Conservation (phyloP, 495 filamentous ascomycete species). For the Cercophora sp. region DNA sequence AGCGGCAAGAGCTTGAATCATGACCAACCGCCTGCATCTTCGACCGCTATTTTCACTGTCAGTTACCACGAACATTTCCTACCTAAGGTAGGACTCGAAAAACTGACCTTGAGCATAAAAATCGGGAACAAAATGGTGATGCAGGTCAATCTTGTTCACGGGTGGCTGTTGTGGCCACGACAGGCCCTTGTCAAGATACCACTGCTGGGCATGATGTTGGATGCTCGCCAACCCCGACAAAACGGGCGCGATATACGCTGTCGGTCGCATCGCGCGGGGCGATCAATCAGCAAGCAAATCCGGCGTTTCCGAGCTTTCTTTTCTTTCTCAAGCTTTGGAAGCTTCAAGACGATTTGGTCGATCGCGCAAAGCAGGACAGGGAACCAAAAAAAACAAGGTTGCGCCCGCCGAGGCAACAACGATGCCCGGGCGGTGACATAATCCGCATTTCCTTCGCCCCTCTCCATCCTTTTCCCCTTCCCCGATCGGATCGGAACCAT, state of each 20-base stretch:
- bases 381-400: too few species aligned
- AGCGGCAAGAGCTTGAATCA: not conserved
- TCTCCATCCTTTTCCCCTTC: too few species aligned
- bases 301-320: too few species aligned
- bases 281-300: too few species aligned
- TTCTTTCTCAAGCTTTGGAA: too few species aligned
- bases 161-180: conserved; percentile 23
- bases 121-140: conserved; percentile 41
- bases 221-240: conserved; percentile 21
- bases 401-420: too few species aligned
- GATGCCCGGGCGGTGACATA: too few species aligned
- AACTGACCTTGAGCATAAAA: conserved; percentile 38
- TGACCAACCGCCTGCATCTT: conserved; percentile 24
- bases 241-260: conserved; percentile 18
- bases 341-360: too few species aligned
- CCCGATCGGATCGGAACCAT: too few species aligned
- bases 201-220: conserved; percentile 22
- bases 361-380: too few species aligned
- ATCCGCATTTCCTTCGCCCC: too few species aligned
- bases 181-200: conserved; percentile 23
- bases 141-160: conserved; percentile 40
- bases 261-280: conserved; percentile 5
- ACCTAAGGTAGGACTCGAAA: not conserved
- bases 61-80: not conserved
- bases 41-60: conserved; percentile 21